Evolutionary conservation across 1,139 yeast species (phyloP).

Genomic region (Protomyces gravidus): DNA sequence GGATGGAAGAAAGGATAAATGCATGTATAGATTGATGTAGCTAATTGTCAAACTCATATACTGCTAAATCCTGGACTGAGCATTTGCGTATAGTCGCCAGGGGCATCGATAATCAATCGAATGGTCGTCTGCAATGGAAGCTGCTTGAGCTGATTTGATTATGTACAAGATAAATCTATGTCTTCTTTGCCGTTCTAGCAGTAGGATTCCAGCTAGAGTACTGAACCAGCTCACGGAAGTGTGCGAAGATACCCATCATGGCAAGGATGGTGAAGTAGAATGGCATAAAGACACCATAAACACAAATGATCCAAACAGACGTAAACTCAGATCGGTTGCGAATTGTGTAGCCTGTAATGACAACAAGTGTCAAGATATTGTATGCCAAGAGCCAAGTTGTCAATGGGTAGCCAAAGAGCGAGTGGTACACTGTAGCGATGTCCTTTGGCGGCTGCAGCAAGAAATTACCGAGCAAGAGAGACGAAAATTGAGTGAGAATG

Average conservation of each 20-base stretch:
- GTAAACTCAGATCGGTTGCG: constrained; percentile 27
- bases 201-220: constrained; percentile 26
- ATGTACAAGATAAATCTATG: background rate
- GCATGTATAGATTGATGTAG: too few species aligned
- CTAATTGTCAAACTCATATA: too few species aligned
- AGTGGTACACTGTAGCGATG: constrained; percentile 25
- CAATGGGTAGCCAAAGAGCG: constrained; percentile 22
- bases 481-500: constrained; percentile 25
- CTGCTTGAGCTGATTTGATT: too few species aligned
- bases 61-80: too few species aligned
- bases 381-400: constrained; percentile 19
- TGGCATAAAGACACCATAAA: constrained; percentile 22
- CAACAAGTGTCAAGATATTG: constrained; percentile 24
- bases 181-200: constrained; percentile 14
- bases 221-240: constrained; percentile 19
- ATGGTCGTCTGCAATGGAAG: too few species aligned
- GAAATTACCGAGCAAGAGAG: constrained; percentile 23
- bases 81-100: too few species aligned
- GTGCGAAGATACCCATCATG: constrained; percentile 28
- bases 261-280: constrained; percentile 27
- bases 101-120: too few species aligned
- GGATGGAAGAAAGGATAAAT: too few species aligned
- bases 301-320: constrained; percentile 12
- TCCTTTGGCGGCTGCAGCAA: constrained; percentile 24
- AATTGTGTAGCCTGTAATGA: constrained; percentile 27